Percentiles rank a stretch among this genome's conserved stretches.
Conservation (phyloP, 1,284 basidiomycete genomes). For the Apiotrichum sp. region DNA sequence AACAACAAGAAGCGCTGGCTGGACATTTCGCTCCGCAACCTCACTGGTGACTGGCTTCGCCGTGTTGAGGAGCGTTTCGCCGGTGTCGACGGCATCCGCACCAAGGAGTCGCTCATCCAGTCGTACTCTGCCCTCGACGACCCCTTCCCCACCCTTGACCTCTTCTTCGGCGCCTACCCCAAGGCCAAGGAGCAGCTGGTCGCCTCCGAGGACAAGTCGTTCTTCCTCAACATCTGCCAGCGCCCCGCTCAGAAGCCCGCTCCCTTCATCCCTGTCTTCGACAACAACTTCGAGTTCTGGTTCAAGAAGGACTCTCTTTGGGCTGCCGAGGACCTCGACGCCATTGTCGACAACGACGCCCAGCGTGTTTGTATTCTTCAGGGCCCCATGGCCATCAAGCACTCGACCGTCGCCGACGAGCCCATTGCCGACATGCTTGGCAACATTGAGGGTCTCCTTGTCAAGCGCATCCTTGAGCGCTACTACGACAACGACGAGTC, state of each 20-base stretch:
- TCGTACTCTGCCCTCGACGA: slow-evolving; percentile 79
- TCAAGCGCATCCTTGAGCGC: slow-evolving; percentile 71
- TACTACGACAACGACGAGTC: slow-evolving; percentile 73
- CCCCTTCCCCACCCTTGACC: slow-evolving; percentile 67
- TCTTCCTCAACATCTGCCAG: slow-evolving; percentile 90
- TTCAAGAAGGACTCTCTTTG: slow-evolving; percentile 99
- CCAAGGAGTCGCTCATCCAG: slow-evolving; percentile 82
- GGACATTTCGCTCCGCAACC: slow-evolving; percentile 85
- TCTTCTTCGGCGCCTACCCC: slow-evolving; percentile 81
- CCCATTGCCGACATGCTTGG: slow-evolving; percentile 88
- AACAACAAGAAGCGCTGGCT: slow-evolving; percentile 88
- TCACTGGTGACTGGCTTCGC: slow-evolving; percentile 94
- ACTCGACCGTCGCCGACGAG: slow-evolving; percentile 82
- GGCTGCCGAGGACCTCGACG: slow-evolving; percentile 97
- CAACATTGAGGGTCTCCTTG: slow-evolving; percentile 72
- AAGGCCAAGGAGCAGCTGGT: slow-evolving; percentile 78
- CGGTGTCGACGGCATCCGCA: slow-evolving; percentile 69
- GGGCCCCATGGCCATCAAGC: slow-evolving; percentile 89
- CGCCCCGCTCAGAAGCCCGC: slow-evolving; percentile 96
- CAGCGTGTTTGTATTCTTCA: slow-evolving; percentile 97
- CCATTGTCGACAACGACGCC: slow-evolving; percentile 95
- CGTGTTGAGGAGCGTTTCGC: slow-evolving; percentile 96
- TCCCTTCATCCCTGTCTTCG: slow-evolving; percentile 96
- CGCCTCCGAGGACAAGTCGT: slow-evolving; percentile 90
- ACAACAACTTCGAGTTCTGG: slow-evolving; percentile 91